phyloP scores from a whole-genome alignment of 228 moss, liverwort and hornwort genomes.

The Sphagnum magellanicum region DNA sequence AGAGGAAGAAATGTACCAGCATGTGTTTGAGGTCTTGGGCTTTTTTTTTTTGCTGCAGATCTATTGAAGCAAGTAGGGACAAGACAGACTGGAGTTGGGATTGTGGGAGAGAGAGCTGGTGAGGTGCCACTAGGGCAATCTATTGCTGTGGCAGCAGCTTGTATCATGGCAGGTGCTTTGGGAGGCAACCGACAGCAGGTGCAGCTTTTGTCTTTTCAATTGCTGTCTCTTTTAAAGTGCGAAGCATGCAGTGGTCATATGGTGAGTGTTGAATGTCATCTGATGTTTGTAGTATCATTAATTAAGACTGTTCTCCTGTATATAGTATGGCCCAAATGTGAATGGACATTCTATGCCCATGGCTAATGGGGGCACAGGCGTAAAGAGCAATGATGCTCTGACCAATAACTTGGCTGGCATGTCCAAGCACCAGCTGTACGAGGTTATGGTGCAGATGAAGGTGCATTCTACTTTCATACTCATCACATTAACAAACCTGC shows the following conservation, averaged over 20 bases:
- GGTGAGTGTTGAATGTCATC: neutral
- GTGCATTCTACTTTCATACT: constrained; percentile 18
- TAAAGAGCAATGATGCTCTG: constrained; percentile 53
- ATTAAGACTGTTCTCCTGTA: neutral
- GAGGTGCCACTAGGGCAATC: constrained; percentile 84
- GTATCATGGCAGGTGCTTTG: constrained; percentile 68
- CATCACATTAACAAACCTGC: neutral
- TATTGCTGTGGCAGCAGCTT: constrained; percentile 79
- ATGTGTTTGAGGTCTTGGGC: too few species aligned
- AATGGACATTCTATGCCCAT: constrained; percentile 56
- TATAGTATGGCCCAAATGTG: constrained; percentile 45
- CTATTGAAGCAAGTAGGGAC: constrained; percentile 58
- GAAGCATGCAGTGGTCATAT: constrained; percentile 2
- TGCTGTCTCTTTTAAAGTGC: neutral
- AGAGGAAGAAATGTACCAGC: too few species aligned
- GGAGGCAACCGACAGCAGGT: constrained; percentile 75
- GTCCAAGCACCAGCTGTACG: constrained; percentile 97
- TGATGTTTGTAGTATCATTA: too few species aligned
- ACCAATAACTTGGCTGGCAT: constrained; percentile 93
- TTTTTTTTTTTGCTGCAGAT: constrained; percentile 30
- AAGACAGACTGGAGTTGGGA: constrained; percentile 41
- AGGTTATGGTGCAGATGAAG: constrained; percentile 99
- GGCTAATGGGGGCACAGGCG: constrained; percentile 58
- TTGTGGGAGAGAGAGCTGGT: constrained; percentile 41
- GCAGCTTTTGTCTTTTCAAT: neutral